Evolutionary conservation across 257 asterid species (phyloP).

Genomic region (Anisodus tanguticus): DNA sequence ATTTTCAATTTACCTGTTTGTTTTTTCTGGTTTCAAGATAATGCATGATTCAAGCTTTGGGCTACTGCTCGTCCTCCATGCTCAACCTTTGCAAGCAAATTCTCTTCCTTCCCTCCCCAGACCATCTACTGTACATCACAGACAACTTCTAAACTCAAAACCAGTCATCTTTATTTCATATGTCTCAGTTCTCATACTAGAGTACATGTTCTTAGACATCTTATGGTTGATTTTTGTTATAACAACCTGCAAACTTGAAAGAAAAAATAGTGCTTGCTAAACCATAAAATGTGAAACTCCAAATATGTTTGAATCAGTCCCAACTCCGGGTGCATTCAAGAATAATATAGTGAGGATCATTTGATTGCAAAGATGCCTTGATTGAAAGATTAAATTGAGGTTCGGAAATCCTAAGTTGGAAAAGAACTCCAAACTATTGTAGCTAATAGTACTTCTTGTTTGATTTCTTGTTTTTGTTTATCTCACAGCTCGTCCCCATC

Average conservation of each 20-base stretch:
- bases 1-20: not conserved
- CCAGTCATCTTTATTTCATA: not conserved
- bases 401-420: not conserved
- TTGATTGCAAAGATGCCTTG: conserved; percentile 2
- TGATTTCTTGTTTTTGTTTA: conserved; percentile 64
- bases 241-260: not conserved
- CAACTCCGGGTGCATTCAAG: conserved; percentile 2
- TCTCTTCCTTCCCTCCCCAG: not conserved
- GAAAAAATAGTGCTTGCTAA: not conserved
- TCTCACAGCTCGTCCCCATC: conserved; percentile 94
- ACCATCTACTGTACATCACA: not conserved
- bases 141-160: not conserved
- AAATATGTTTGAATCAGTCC: not conserved
- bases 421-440: not conserved
- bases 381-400: not conserved
- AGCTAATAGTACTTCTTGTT: not conserved
- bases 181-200: conserved; percentile 18
- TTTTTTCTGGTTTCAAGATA: not conserved
- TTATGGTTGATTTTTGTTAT: not conserved
- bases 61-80: not conserved
- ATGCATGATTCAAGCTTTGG: not conserved
- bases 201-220: conserved; percentile 1
- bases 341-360: not conserved
- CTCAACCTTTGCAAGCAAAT: not conserved
- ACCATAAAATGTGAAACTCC: not conserved